A percentile compares a stretch with the other conserved stretches of the same genome.
Conservation (phyloP, 495 filamentous ascomycete genomes). For the Penicillium nucicola region DNA sequence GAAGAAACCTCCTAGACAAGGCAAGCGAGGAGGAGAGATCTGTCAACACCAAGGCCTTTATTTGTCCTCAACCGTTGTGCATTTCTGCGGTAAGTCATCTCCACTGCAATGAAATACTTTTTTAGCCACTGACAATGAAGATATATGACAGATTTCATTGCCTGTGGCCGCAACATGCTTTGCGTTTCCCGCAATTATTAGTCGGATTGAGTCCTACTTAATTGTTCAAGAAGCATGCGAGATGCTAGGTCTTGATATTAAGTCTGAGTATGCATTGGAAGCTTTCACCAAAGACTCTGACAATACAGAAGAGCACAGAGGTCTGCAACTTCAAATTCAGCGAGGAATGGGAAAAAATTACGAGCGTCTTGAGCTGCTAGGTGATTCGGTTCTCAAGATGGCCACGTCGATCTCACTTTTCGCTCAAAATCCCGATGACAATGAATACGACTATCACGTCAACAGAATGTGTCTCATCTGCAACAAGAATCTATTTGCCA, state of each 20-base stretch:
- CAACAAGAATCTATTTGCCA: conserved; percentile 84
- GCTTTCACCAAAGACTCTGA: conserved; percentile 94
- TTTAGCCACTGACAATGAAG: neutral
- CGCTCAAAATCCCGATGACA: conserved; percentile 66
- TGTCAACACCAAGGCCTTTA: conserved; percentile 29
- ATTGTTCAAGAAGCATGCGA: conserved; percentile 73
- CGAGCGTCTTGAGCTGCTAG: conserved; percentile 90
- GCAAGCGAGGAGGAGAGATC: conserved; percentile 50
- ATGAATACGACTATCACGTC: conserved; percentile 88
- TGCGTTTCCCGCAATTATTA: conserved; percentile 79
- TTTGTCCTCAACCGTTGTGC: conserved; percentile 62
- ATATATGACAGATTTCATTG: conserved; percentile 55
- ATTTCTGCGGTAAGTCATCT: conserved; percentile 67
- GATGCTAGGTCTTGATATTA: conserved; percentile 56
- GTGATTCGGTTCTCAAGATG: conserved; percentile 94
- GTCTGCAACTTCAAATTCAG: conserved; percentile 70
- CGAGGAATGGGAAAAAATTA: conserved; percentile 96
- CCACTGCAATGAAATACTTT: neutral
- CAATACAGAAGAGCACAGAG: conserved; percentile 75
- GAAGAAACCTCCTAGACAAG: conserved; percentile 77
- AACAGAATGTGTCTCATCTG: conserved; percentile 88
- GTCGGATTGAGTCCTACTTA: conserved; percentile 75
- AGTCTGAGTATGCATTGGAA: conserved; percentile 72
- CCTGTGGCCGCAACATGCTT: conserved; percentile 62
- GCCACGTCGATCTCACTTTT: conserved; percentile 86